These are phyloP conservation scores for Venustampulla echinocandica DNA, from an alignment of 495 filamentous ascomycete genomes.

Conservation along the genomic window DNA sequence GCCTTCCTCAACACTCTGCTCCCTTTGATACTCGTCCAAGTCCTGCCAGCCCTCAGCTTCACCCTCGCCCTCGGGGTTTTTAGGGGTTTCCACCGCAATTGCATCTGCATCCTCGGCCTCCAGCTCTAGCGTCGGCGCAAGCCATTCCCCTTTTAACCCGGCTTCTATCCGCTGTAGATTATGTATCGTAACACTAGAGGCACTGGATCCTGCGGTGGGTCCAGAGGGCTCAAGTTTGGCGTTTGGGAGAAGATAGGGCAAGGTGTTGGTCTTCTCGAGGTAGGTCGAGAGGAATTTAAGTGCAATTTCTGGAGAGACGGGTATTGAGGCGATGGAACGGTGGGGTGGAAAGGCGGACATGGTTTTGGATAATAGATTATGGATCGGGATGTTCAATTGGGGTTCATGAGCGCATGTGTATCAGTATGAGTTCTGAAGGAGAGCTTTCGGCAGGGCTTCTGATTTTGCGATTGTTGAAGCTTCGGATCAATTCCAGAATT, in stretches of 20 bases:
- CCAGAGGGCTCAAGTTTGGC: conserved; percentile 53
- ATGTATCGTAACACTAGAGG: conserved; percentile 49
- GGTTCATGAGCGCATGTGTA: too few species aligned
- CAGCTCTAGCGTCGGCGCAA: conserved; percentile 14
- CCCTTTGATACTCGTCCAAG: conserved; percentile 38
- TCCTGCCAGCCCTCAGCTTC: conserved; percentile 41
- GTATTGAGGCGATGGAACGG: conserved; percentile 35
- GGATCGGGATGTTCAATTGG: too few species aligned
- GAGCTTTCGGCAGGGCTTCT: too few species aligned
- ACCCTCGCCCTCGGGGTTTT: conserved; percentile 4
- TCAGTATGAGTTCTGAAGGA: too few species aligned
- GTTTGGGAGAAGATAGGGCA: conserved; percentile 59
- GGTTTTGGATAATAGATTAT: too few species aligned
- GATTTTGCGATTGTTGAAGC: not conserved
- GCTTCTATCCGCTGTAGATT: conserved; percentile 59
- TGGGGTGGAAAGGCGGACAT: conserved; percentile 34
- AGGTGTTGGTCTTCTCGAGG: conserved; percentile 43
- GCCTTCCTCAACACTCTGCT: conserved; percentile 35
- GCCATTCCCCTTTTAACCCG: conserved; percentile 32
- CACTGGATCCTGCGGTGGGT: conserved; percentile 43
- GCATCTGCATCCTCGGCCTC: conserved; percentile 6
- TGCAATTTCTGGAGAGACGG: conserved; percentile 43
- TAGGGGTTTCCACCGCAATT: conserved; percentile 13
- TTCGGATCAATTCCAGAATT: not conserved
- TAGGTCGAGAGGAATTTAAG: conserved; percentile 50